phyloP scores from a whole-genome alignment of 306 rosid species.

The Hylodesmum podocarpum region DNA sequence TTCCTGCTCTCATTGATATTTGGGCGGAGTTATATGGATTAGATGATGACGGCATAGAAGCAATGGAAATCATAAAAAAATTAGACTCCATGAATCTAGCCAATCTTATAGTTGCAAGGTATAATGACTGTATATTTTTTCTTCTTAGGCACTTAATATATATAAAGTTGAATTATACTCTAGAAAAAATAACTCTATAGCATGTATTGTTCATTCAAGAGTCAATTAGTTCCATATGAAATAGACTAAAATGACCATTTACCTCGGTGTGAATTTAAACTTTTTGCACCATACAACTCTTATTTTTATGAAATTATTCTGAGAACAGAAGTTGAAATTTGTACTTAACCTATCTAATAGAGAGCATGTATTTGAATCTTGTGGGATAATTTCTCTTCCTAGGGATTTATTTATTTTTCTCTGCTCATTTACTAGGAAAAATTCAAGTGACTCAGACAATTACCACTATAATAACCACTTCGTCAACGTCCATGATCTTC shows the following conservation, averaged over 20 bases:
- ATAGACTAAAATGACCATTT: neutral
- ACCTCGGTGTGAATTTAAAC: neutral
- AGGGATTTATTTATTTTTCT: neutral
- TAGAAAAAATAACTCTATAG: neutral
- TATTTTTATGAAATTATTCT: neutral
- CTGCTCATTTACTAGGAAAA: conserved; percentile 41
- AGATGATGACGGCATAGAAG: conserved; percentile 35
- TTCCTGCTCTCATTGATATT: conserved; percentile 51
- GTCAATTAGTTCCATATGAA: neutral
- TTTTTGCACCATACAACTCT: neutral
- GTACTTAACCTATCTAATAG: neutral
- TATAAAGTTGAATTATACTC: neutral
- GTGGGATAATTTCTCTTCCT: neutral
- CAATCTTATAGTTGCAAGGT: conserved; percentile 51
- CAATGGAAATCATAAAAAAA: conserved; percentile 27
- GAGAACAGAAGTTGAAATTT: neutral
- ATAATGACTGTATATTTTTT: neutral
- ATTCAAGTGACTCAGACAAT: conserved; percentile 32
- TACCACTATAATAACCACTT: conserved; percentile 51
- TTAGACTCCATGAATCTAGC: conserved; percentile 45
- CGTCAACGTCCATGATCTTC: conserved; percentile 47
- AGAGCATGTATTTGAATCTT: neutral
- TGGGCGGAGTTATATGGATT: conserved; percentile 48
- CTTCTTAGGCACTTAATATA: neutral
- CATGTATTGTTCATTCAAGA: neutral